phyloP scores from a whole-genome alignment of 208 protist species.

The Acanthamoeba castellanii region DNA sequence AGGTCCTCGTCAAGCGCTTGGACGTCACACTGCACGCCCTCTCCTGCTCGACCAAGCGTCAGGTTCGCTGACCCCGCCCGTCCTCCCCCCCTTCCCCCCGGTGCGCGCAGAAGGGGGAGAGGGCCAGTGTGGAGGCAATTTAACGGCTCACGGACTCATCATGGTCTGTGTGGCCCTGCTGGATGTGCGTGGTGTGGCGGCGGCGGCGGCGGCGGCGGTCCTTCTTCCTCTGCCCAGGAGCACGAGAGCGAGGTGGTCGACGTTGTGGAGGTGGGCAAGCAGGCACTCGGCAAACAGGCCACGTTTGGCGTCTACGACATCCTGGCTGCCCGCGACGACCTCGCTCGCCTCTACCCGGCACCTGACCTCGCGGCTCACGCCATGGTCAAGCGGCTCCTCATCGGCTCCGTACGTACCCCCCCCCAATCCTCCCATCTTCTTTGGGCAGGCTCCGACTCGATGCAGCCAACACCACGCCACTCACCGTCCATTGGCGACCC shows the following conservation, averaged over 20 bases:
- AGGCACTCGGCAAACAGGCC: neutral
- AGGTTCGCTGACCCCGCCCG: neutral
- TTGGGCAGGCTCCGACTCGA: neutral
- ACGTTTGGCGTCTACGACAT: neutral
- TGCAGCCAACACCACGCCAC: too few species aligned
- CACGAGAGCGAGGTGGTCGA: neutral
- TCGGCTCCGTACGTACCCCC: neutral
- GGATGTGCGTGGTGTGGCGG: too few species aligned
- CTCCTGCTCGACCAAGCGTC: neutral
- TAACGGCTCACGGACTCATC: too few species aligned
- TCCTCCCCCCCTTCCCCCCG: neutral
- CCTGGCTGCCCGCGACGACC: neutral
- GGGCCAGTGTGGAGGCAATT: too few species aligned
- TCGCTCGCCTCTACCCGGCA: neutral
- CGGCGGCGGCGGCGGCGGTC: too few species aligned
- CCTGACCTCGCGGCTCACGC: neutral
- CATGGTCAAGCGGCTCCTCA: neutral
- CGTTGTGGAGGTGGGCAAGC: neutral
- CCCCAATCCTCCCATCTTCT: neutral
- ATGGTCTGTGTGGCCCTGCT: neutral
- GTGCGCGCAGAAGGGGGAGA: neutral
- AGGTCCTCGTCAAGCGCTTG: neutral
- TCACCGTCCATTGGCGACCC: too few species aligned
- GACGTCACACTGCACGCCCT: constrained; percentile 8
- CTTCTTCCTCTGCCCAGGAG: too few species aligned